Conservation (phyloP, 1,139 yeast species). For the Candida anutae region DNA sequence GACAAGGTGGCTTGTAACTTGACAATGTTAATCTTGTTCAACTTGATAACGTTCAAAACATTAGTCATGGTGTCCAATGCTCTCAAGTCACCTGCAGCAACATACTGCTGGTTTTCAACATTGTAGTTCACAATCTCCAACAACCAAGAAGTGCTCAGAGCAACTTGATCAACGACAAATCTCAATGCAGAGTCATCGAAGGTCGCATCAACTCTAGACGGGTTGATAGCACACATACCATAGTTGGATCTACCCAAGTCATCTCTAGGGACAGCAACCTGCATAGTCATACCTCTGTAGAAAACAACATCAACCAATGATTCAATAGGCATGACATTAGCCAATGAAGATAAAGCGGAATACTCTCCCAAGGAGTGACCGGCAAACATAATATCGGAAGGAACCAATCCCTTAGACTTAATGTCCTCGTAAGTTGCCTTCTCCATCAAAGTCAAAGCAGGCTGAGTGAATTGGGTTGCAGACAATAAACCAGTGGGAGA, state of each 20-base stretch:
- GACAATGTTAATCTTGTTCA: slow-evolving; percentile 89
- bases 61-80: slow-evolving; percentile 90
- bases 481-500: slow-evolving; percentile 94
- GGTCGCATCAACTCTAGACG: slow-evolving; percentile 82
- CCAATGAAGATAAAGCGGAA: slow-evolving; percentile 93
- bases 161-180: slow-evolving; percentile 88
- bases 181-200: slow-evolving; percentile 90
- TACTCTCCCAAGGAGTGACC: slow-evolving; percentile 99
- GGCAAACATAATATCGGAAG: slow-evolving; percentile 89
- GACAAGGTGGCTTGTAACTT: slow-evolving; percentile 77
- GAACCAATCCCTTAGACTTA: slow-evolving; percentile 92
- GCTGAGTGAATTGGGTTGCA: slow-evolving; percentile 98
- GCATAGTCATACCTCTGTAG: slow-evolving; percentile 99
- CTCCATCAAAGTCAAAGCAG: slow-evolving; percentile 98
- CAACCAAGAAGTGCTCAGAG: slow-evolving; percentile 81
- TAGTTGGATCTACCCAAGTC: slow-evolving; percentile 91
- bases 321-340: slow-evolving; percentile 98
- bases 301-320: slow-evolving; percentile 95
- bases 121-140: slow-evolving; percentile 96
- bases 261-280: slow-evolving; percentile 99
- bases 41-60: slow-evolving; percentile 84
- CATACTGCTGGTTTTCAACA: slow-evolving; percentile 97
- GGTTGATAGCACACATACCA: slow-evolving; percentile 99
- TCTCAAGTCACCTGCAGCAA: slow-evolving; percentile 96
- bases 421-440: slow-evolving; percentile 98